Evolutionary conservation across 1,284 basidiomycete species (phyloP), one percentile per base, ranked within the genome.

Genomic region (Xanthoconium separans): DNA sequence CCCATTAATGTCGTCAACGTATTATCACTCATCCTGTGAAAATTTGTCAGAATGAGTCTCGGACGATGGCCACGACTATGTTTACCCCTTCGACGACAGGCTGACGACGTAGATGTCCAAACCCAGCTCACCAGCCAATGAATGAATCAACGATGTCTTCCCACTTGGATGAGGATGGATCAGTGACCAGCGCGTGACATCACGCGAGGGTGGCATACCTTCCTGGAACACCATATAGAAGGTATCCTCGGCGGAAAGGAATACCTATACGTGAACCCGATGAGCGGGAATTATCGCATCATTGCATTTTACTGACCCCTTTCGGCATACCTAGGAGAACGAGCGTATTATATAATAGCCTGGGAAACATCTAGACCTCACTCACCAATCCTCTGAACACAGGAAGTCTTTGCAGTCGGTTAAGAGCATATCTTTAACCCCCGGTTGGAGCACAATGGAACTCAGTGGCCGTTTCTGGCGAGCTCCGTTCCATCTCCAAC

Each of bases 41-140:
- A 13, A 52, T 20, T 27, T 37, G 55, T 68, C 48, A 67, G 54
- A 30, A 43, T 9, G 10, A 39, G 12, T 47, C 42, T 22, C 22
- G 44, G 42, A 50, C 4, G 42, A 22, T 0, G 7, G 4, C 42
- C 24, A 53, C 13, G 15, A 47, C 56, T 47, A 62, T n/a, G 51
- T 80, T 60, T 73, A 89, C 89, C 88, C 89, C 69, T 91, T 92
- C 39, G 87, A 84, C 44, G 89, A 91, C 48, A 95, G 75, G 51
- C 87, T 91, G 58, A 94, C 83, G 48, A 92, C 89, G 66, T 93
- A 94, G 59, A 95, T 92, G 70, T 93, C 91, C 29, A 93, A 77
- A n/a, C 86, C 84, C 39, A 94, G 78, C 66, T 93, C 90, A 49
- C 90, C 89, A 45, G 92, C 92, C 55, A 94, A 72, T 6, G 91